Evolutionary conservation across 805 yeast genomes (phyloP), one percentile per base, ranked within the genome.

Genomic region (Metschnikowia lachancei): DNA sequence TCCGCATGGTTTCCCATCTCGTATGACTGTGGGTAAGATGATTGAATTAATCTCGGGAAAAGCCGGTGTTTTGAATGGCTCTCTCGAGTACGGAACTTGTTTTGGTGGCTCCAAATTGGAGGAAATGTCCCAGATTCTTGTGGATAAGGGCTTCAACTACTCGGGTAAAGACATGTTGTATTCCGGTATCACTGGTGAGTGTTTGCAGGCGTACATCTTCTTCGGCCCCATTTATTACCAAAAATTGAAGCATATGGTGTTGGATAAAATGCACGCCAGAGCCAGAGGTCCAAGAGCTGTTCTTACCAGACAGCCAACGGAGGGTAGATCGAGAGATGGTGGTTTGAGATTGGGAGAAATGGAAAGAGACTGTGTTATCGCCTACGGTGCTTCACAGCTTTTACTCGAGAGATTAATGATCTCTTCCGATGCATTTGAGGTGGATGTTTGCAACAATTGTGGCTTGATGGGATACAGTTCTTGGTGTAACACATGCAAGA

Each of bases 1-100:
- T 63, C 99, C 99, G 1, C 99, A 92, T 66, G 99, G 97, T 73
- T 94, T 92, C 84, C 99, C 99, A 52, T 92, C 98, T 30, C 95
- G 99, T 79, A 94, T 94, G 99, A 94, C 99, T 33, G 98, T 94
- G 16, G 99, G 99, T 49, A 94, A 94, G 69, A 92, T 94, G 98
- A 82, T 94, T 55, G 99, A 94, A 67, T 76, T 92, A 52, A 86
- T 94, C 19, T 86, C 96, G 28, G 99, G 99, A 57, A 94, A 94
- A 63, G 99, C 98, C 0, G 99, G 99, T 65, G 97, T 94, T 33
- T 69, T 94, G 57, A 86, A 88, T 58, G 99, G 99, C 3, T 62
- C 87, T 2, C 72, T 94, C 50, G 95, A 94, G 65, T 94, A 94
- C 59, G 99, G 99, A 60, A 94, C 99, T 0, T 94, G 98, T 72